Evolutionary conservation across 768 basidiomycete genomes (phyloP), one percentile per base, ranked within the genome.

Genomic region (Kwoniella newhampshirensis): DNA sequence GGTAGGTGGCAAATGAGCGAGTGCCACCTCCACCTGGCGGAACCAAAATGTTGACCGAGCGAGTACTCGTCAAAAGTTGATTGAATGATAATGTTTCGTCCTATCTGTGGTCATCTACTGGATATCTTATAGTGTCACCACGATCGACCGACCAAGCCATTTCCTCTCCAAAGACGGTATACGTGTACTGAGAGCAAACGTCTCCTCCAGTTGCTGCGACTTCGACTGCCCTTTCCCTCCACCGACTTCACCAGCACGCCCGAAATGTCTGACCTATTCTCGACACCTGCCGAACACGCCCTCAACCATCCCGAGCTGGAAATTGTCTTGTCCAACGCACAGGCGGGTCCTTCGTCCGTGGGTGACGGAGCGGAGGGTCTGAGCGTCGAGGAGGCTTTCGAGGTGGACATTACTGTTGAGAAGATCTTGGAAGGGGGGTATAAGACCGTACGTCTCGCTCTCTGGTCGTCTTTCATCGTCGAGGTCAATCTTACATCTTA

Each of bases 351-450:
- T n/a, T 60, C 55, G 18, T 60, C 59, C 3, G 62, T 59, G 46
- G 63, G 67, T 20, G 62, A 67, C 57, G 70, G 59, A 8, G 43
- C 47, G 4, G 58, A 50, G 13, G 45, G 37, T 1, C 15, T 63
- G 37, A 46, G 26, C 9, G 27, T 91, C 40, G 81, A 82, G 27
- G 79, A 84, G 2, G 86, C 85, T 51, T 93, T 89, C 64, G 90
- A 92, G 66, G 84, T 91, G 59, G 79, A 83, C 18, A 77, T 83
- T 58, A 91, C 88, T 1, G 81, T 82, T 2, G 66, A 80, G 17
- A 81, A 85, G 67, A 85, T 93, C 57, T 54, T 81, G 21, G 73
- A 78, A 18, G 84, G 84, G 1, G 80, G 82, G 58, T 91, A 84
- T 77, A 86, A 86, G 75, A 81, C 87, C 67, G 90, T 91, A 59